Conservation (phyloP, 192 early-diverging fungal species). For the Rhizoclosmatium sp. region DNA sequence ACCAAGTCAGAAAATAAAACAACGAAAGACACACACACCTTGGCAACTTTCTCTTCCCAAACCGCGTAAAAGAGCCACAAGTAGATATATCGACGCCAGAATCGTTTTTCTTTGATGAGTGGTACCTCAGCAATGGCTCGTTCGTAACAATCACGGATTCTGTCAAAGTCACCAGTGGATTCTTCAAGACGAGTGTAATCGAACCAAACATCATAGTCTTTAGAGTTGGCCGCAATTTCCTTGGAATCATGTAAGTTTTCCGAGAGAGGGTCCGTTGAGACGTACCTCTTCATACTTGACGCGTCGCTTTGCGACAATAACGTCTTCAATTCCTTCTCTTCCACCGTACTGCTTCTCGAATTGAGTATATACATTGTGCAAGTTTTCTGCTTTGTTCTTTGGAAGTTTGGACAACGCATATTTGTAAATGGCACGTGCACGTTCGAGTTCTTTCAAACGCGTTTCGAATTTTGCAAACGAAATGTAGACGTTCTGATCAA, state of each 20-base stretch:
- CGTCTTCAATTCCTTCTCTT: constrained; percentile 87
- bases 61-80: constrained; percentile 98
- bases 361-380: constrained; percentile 93
- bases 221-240: constrained; percentile 70
- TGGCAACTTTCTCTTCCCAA: constrained; percentile 89
- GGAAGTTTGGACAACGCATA: constrained; percentile 91
- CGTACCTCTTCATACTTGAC: constrained; percentile 84
- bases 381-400: constrained; percentile 78
- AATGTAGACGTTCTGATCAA: constrained; percentile 94
- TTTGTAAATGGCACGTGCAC: constrained; percentile 95
- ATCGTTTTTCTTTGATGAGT: constrained; percentile 83
- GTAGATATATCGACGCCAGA: constrained; percentile 98
- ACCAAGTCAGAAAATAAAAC: constrained; percentile 12
- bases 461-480: constrained; percentile 98
- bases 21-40: constrained; percentile 46
- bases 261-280: neutral
- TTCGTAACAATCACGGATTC: constrained; percentile 94
- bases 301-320: constrained; percentile 87
- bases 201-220: constrained; percentile 99
- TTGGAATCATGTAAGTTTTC: neutral
- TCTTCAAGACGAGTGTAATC: constrained; percentile 95
- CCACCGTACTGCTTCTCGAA: constrained; percentile 98
- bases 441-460: constrained; percentile 87
- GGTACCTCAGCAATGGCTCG: constrained; percentile 92
- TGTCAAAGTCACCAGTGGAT: constrained; percentile 68